Evolutionary conservation across 768 basidiomycete species (phyloP), one percentile per base, ranked within the genome.

Genomic region (Amanita polypyramis): DNA sequence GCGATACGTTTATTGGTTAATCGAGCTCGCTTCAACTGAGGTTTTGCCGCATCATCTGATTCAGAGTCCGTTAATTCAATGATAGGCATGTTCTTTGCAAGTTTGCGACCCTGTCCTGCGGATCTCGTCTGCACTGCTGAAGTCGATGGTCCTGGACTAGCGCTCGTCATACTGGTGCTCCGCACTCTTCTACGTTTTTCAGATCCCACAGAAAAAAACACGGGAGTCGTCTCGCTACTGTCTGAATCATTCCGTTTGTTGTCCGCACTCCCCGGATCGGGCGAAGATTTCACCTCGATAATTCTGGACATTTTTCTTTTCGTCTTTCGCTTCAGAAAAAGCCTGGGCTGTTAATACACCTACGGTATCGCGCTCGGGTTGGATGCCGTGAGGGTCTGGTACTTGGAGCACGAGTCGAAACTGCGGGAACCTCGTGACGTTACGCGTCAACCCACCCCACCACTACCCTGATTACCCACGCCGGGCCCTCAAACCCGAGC

Each of bases 31-130:
- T 15, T 20, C 30, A 23, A 32, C 15, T 15, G 14, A 7, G 21
- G 23, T 17, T 9, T n/a, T n/a, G 21, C 34, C 5, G 7, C 46
- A 10, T 49, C 39, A 19, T 40, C 38, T 12, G 27, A 29, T 5
- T 49, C 47, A 4, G 47, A 49, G 23, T 49, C 47, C 23, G 47
- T 49, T 8, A 49, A 23, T 33, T 49, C 47, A 19, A 49, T 35
- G n/a, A 49, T 19, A n/a, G 38, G 27, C 23, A 5, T 10, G 21
- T 8, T 38, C 12, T 12, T 3, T 6, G 15, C 10, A 29, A 15
- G 11, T 21, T 32, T 44, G 17, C 9, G 19, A 12, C 17, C 19
- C 10, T 40, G 39, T 33, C 33, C 14, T 20, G 11, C 20, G 2
- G 8, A 15, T 17, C 23, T 39, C n/a, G 25, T 25, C 27, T 10